These are phyloP conservation scores for Fusarium sp. DNA, from an alignment of 2,329 filamentous ascomycete genomes.

Conservation along the genomic window DNA sequence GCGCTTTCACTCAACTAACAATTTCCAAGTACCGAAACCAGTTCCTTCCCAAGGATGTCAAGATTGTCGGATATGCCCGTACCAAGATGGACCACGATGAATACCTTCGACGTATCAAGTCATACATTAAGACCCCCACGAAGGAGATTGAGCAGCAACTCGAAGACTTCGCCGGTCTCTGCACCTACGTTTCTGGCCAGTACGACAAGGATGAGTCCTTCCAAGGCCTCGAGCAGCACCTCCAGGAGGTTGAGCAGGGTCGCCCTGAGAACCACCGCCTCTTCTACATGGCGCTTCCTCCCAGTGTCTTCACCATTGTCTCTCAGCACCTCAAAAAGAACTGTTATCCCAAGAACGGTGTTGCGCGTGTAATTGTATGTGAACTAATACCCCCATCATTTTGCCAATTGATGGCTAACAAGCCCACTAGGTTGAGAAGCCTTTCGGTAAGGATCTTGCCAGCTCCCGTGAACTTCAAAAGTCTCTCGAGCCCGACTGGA, in stretches of 20 bases:
- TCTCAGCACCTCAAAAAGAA: conserved; percentile 97
- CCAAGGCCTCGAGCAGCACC: conserved; percentile 83
- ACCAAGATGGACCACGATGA: conserved; percentile 99
- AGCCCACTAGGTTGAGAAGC: conserved; percentile 87
- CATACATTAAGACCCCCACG: conserved; percentile 98
- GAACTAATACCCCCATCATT: neutral
- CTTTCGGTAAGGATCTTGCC: conserved; percentile 95
- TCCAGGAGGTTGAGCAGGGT: conserved; percentile 85
- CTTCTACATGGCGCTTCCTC: conserved; percentile 99
- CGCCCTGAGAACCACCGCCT: conserved; percentile 88
- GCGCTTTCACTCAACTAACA: conserved; percentile 20
- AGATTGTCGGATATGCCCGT: conserved; percentile 97
- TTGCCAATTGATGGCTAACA: conserved; percentile 32
- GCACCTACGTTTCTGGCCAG: conserved; percentile 95
- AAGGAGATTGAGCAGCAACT: conserved; percentile 98
- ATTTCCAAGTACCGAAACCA: conserved; percentile 88
- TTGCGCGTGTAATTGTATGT: conserved; percentile 89
- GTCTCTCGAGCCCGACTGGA: conserved; percentile 97
- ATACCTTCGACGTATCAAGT: conserved; percentile 93
- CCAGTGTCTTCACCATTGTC: conserved; percentile 97
- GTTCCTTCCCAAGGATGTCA: conserved; percentile 96
- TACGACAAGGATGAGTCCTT: conserved; percentile 98
- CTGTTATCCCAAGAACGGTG: conserved; percentile 92
- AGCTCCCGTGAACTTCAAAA: conserved; percentile 96
- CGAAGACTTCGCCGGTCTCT: conserved; percentile 86